Percentiles rank a stretch among this genome's conserved stretches.
These are phyloP conservation scores for Sorghum bicolor DNA, from an alignment of 176 grass and related monocot species.

Conservation along the genomic window DNA sequence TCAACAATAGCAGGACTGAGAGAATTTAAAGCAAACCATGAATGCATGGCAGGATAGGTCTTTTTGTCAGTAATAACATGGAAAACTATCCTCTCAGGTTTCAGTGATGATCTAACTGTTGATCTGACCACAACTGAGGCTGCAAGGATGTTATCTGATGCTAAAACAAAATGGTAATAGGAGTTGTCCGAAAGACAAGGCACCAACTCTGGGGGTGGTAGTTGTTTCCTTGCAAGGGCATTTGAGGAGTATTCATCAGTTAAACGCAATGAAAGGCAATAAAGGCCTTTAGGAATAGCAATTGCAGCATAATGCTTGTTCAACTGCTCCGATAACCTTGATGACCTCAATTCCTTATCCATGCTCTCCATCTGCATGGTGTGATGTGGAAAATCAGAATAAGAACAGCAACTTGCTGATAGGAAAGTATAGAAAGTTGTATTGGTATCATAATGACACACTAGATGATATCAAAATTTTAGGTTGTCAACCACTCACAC, in stretches of 20 bases:
- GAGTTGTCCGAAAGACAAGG: constrained; percentile 78
- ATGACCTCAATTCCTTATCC: constrained; percentile 81
- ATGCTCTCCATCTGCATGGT: constrained; percentile 88
- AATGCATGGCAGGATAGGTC: constrained; percentile 97
- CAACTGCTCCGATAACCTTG: constrained; percentile 82
- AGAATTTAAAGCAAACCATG: constrained; percentile 97
- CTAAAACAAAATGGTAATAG: constrained; percentile 76
- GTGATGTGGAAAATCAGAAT: constrained; percentile 25
- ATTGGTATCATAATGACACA: not conserved
- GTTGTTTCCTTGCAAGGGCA: constrained; percentile 89
- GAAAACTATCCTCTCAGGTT: constrained; percentile 83
- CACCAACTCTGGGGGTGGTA: constrained; percentile 86
- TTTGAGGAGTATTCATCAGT: constrained; percentile 99
- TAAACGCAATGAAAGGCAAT: constrained; percentile 90
- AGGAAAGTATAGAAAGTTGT: not conserved
- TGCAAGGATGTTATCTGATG: constrained; percentile 97
- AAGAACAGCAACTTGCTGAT: constrained; percentile 22
- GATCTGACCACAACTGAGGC: constrained; percentile 93
- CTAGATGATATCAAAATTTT: constrained; percentile 21
- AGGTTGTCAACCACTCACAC: not conserved
- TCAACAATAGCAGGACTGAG: constrained; percentile 67
- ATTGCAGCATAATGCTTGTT: constrained; percentile 96
- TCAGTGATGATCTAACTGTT: constrained; percentile 63
- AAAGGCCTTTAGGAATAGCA: constrained; percentile 88
- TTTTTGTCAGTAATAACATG: constrained; percentile 98